phyloP scores from a whole-genome alignment of 306 rosid species.

The Glycine latifolia region DNA sequence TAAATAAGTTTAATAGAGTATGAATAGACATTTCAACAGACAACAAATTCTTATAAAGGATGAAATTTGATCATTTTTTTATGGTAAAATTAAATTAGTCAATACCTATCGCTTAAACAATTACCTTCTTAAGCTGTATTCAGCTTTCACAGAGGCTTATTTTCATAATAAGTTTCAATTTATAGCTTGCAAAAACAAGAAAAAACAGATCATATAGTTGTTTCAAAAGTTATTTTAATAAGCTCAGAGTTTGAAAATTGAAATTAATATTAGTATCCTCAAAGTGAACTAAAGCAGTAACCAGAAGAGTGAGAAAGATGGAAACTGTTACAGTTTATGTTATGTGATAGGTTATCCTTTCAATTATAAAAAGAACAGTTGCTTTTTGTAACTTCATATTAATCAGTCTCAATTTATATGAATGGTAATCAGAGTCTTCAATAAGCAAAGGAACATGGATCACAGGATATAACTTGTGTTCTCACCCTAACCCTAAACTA shows the following conservation, averaged over 20 bases:
- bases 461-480: not conserved
- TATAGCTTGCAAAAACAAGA: constrained; percentile 7
- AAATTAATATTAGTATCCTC: constrained; percentile 25
- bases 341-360: not conserved
- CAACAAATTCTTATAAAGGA: not conserved
- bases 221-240: constrained; percentile 9
- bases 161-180: not conserved
- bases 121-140: not conserved
- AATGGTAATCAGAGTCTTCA: constrained; percentile 22
- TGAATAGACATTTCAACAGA: not conserved
- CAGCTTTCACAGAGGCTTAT: not conserved
- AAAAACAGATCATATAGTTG: not conserved
- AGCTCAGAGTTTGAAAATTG: not conserved
- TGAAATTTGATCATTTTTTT: not conserved
- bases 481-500: not conserved
- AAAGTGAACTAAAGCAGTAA: not conserved
- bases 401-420: not conserved
- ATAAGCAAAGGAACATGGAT: constrained; percentile 10
- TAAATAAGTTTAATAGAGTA: too few species aligned
- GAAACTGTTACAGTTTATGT: not conserved
- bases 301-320: not conserved
- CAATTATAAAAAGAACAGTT: constrained; percentile 22
- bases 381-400: not conserved
- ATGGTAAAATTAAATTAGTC: constrained; percentile 6
- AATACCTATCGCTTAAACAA: not conserved